Base-by-base conservation (phyloP, 768 basidiomycete species). In the Dacryopinax spathularia region DNA sequence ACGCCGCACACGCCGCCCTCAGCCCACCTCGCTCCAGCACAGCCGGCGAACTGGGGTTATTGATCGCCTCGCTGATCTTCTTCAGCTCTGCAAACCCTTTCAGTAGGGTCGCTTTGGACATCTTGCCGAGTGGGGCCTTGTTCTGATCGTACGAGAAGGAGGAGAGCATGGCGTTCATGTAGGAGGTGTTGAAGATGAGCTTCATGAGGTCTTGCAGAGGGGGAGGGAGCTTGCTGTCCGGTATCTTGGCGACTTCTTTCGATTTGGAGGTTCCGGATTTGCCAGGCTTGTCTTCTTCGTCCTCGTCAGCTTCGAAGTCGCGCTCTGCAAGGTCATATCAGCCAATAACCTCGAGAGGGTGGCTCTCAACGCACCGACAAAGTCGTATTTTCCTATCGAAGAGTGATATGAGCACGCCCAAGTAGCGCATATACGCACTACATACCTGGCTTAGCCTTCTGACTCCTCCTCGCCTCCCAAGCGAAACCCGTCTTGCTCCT, bases 111-210 rank as follows among this genome's bases (percentile, higher is more conserved):
- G 78, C 74, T 69, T 84, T 84, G 4, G 83, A 77, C 18, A 85
- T 75, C 74, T 85, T 84, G 78, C 83, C 84, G 18, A 84, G 78
- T 16, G 84, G 84, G 25, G 84, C 22, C 35, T 84, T 85, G 67
- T 80, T 79, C 2, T 83, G 84, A 68, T 85, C 84, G 65, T 85
- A 85, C 66, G 84, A 84, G 81, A 85, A 83, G 4, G 81, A 80
- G 16, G 81, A 80, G 68, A 85, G 71, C 41, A 78, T 76, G 0
- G 81, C 81, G 59, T 81, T 77, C 25, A 84, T 80, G 64, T 63
- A 79, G 80, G 74, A 81, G 80, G 6, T 61, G 37, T 69, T 67
- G 65, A 69, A 67, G 44, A 69, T 69, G 31, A 68, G 62, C 34
- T 64, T 63, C 34, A 64, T 62, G 20, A 67, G 48, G 36, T 31